phyloP scores from a whole-genome alignment of 495 filamentous ascomycete genomes.

The Jackrogersella multiformis region DNA sequence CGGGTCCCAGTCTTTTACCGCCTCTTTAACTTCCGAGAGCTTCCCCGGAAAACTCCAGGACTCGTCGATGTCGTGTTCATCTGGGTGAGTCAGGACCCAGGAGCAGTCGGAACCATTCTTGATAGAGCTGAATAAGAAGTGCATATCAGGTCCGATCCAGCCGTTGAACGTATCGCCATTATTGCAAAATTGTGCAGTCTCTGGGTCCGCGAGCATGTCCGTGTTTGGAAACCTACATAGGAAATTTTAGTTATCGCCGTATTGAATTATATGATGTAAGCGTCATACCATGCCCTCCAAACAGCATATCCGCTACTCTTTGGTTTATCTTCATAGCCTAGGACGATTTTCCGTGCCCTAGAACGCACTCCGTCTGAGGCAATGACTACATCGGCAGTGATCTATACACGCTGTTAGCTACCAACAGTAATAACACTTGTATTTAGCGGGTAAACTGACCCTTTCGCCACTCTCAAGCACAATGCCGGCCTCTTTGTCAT shows the following conservation, averaged over 20 bases:
- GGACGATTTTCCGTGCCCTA: conserved; percentile 65
- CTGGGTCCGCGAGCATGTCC: conserved; percentile 67
- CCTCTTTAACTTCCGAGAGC: conserved; percentile 65
- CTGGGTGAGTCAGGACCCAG: conserved; percentile 70
- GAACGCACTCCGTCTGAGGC: conserved; percentile 69
- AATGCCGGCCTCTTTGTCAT: conserved; percentile 61
- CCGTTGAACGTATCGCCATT: conserved; percentile 71
- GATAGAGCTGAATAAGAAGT: conserved; percentile 68
- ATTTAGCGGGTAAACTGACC: conserved; percentile 25
- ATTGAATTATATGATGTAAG: neutral
- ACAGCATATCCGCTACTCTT: conserved; percentile 68
- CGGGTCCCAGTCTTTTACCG: conserved; percentile 70
- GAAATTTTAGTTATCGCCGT: neutral
- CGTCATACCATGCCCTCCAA: conserved; percentile 64
- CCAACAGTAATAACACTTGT: neutral
- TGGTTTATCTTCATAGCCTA: conserved; percentile 68
- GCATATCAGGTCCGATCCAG: conserved; percentile 67
- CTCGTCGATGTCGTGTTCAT: conserved; percentile 67
- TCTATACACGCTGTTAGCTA: conserved; percentile 29
- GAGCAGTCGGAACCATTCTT: conserved; percentile 69
- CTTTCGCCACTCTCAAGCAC: conserved; percentile 61
- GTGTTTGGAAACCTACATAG: conserved; percentile 62
- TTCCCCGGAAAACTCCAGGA: conserved; percentile 69
- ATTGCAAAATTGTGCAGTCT: conserved; percentile 65
- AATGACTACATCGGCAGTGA: conserved; percentile 64